A percentile compares a stretch with the other conserved stretches of the same genome.
These are phyloP conservation scores for Penicillium sp. DNA, from an alignment of 2,329 filamentous ascomycete species.

Conservation along the genomic window DNA sequence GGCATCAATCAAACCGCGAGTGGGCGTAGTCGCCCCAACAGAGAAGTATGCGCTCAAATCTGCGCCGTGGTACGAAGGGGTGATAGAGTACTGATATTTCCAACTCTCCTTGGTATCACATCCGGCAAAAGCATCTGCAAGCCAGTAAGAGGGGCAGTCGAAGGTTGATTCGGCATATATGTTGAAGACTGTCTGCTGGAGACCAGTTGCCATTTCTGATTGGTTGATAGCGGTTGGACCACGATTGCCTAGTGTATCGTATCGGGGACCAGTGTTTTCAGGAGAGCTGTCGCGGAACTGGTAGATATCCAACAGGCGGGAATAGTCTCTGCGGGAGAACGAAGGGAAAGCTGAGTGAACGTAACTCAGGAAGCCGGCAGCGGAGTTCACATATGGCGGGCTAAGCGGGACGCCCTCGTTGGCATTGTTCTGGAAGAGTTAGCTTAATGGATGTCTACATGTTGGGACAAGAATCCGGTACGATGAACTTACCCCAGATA, in stretches of 20 bases:
- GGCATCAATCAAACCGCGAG: background rate
- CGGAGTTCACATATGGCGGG: background rate
- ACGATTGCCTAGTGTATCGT: background rate
- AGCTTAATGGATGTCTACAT: background rate
- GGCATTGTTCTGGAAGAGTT: background rate
- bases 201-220: background rate
- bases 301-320: background rate
- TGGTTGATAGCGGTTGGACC: background rate
- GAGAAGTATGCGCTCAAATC: background rate
- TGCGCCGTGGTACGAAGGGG: background rate
- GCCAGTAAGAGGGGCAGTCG: background rate
- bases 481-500: background rate
- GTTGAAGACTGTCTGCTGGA: background rate
- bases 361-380: background rate
- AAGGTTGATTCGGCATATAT: background rate
- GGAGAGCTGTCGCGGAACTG: background rate
- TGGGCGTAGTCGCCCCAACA: background rate
- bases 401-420: background rate
- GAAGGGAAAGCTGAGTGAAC: background rate
- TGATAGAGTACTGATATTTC: background rate
- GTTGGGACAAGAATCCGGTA: background rate
- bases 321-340: background rate
- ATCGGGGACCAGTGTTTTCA: background rate
- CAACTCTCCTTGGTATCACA: background rate
- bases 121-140: background rate